Evolutionary conservation across 192 early-diverging fungal species (phyloP), one percentile per base, ranked within the genome.

Genomic region (Entomortierella chlamydospora): DNA sequence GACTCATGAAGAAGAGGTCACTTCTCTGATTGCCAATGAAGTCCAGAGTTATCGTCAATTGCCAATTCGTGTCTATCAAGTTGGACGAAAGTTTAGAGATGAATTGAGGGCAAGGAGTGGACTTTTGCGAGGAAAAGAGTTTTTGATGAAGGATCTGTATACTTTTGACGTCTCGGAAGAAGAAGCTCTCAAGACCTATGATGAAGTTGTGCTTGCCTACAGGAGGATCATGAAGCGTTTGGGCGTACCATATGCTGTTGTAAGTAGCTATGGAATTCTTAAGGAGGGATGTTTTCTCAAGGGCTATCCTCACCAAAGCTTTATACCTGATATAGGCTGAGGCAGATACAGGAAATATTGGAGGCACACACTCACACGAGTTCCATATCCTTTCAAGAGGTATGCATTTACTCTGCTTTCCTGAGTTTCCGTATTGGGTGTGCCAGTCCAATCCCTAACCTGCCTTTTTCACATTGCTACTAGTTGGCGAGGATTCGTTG

Each of bases 61-160:
- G 9, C 96, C 96, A 0, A 74, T 98, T 43, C 84, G 94, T 12
- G 83, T 98, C 53, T 98, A 95, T 84, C 96, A 98, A 73, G 92
- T 93, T 11, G 93, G 91, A n/a, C 84, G 87, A 41, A 96, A 96
- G 82, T 96, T 90, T 62, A 88, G 94, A 30, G 95, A 96, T 73
- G 95, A 96, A 61, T 82, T 91, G 47, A 85, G 96, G 29, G 94
- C 94, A 22, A 86, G 96, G 25, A 89, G 88, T 8, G 96, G 96
- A 11, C 76, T 98, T 23, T 84, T 98, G 51, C 84, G 96, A 15
- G 95, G 88, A 2, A 90, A 93, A 33, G 96, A 98, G 76, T 98
- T 98, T 78, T 73, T 95, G n/a, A 98, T 98, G 96, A 98, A 96
- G 80, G 96, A 98, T 82, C 76, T 98, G 70, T 97, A 98, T 77